A percentile compares a stretch with the other conserved stretches of the same genome.
Conservation (phyloP, 805 yeast species). For the Pichia eremophila region DNA sequence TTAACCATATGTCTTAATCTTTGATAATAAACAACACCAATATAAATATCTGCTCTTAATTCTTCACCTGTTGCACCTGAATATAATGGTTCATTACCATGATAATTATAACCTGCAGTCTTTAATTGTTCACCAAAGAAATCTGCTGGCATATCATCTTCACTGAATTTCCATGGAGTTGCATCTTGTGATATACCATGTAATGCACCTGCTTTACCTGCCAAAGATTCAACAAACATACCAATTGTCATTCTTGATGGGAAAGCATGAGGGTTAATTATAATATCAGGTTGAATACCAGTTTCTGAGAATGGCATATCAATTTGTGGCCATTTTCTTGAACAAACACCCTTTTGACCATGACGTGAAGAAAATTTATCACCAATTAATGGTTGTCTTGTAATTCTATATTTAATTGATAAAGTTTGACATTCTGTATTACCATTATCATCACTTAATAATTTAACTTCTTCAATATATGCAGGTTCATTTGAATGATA, state of each 20-base stretch:
- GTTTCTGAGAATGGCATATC: slow-evolving; percentile 96
- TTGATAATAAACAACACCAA: slow-evolving; percentile 96
- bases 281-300: slow-evolving; percentile 96
- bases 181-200: slow-evolving; percentile 97
- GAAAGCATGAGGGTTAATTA: slow-evolving; percentile 98
- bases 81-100: slow-evolving; percentile 98
- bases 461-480: slow-evolving; percentile 88
- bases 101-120: slow-evolving; percentile 89
- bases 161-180: slow-evolving; percentile 92
- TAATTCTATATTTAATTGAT: slow-evolving; percentile 81
- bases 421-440: slow-evolving; percentile 75
- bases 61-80: slow-evolving; percentile 99
- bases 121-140: slow-evolving; percentile 89
- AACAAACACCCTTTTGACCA: slow-evolving; percentile 98
- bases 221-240: slow-evolving; percentile 96
- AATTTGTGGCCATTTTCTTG: slow-evolving; percentile 93
- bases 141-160: slow-evolving; percentile 92
- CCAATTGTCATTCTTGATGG: slow-evolving; percentile 99
- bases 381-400: slow-evolving; percentile 91
- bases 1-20: slow-evolving; percentile 98
- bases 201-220: slow-evolving; percentile 98
- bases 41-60: slow-evolving; percentile 87
- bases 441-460: slow-evolving; percentile 74
- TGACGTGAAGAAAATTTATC: slow-evolving; percentile 97
- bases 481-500: slow-evolving; percentile 94